phyloP scores from a whole-genome alignment of 2,329 filamentous ascomycete species.

The Exophiala sp. region DNA sequence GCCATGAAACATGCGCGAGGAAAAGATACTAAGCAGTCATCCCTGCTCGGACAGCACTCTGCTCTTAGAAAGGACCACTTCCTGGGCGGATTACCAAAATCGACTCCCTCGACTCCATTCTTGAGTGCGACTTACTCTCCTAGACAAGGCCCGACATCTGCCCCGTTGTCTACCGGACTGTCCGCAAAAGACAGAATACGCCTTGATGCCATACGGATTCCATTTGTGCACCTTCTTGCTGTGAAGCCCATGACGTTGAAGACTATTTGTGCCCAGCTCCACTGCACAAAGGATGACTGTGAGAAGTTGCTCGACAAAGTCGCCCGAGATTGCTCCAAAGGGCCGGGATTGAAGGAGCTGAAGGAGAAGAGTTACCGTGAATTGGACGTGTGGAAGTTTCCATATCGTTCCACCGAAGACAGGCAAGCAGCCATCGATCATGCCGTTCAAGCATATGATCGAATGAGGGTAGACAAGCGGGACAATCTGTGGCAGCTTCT shows the following conservation, averaged over 20 bases:
- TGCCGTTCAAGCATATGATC: conserved; percentile 58
- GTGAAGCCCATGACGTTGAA: conserved; percentile 45
- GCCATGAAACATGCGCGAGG: conserved; percentile 32
- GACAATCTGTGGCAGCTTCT: conserved; percentile 59
- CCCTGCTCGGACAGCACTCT: conserved; percentile 29
- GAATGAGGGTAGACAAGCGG: conserved; percentile 53
- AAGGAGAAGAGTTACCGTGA: conserved; percentile 56
- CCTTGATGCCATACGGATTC: conserved; percentile 41
- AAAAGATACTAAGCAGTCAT: conserved; percentile 31
- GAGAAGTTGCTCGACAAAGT: conserved; percentile 48
- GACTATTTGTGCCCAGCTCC: conserved; percentile 44
- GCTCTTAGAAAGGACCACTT: conserved; percentile 36
- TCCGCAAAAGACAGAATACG: conserved; percentile 31
- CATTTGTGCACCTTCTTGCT: conserved; percentile 50
- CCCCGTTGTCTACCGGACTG: conserved; percentile 32
- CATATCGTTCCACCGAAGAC: conserved; percentile 51
- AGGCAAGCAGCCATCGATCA: conserved; percentile 56
- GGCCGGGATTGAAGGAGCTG: conserved; percentile 46
- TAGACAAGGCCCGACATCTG: conserved; percentile 41
- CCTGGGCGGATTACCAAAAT: conserved; percentile 36
- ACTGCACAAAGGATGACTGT: conserved; percentile 46
- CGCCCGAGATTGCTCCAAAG: conserved; percentile 45
- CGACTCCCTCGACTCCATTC: conserved; percentile 40
- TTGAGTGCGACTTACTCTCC: conserved; percentile 35
- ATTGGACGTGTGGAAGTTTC: conserved; percentile 57